Evolutionary conservation across 148 eudicot genomes (phyloP).

Genomic region (Cornus suecica): DNA sequence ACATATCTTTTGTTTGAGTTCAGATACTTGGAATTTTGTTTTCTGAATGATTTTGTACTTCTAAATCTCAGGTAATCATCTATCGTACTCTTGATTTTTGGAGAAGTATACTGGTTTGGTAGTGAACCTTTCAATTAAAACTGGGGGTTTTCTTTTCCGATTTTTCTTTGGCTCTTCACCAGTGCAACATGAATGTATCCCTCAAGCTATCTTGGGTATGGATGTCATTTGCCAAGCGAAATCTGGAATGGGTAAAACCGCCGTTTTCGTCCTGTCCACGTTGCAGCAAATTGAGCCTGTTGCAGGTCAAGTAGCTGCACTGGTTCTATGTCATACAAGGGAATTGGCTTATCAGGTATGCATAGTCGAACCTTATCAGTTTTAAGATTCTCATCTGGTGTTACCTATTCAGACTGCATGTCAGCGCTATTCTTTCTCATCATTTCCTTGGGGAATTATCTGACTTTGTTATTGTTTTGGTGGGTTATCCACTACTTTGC

Average conservation of each 20-base stretch:
- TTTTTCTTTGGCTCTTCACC: slow-evolving; percentile 55
- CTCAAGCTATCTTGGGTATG: slow-evolving; percentile 76
- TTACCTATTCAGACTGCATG: not conserved
- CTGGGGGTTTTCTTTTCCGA: slow-evolving; percentile 45
- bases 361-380: no score
- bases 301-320: slow-evolving; percentile 69
- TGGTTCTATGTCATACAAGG: slow-evolving; percentile 62
- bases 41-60: not conserved
- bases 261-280: slow-evolving; percentile 64
- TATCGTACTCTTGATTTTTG: slow-evolving; percentile 35
- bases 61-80: slow-evolving; percentile 40
- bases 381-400: not conserved
- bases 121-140: slow-evolving; percentile 52
- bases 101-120: slow-evolving; percentile 46
- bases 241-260: slow-evolving; percentile 78
- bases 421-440: not conserved
- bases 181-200: slow-evolving; percentile 76
- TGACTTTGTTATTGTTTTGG: not conserved
- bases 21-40: not conserved
- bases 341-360: slow-evolving; percentile 66
- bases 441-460: not conserved
- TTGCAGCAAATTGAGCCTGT: slow-evolving; percentile 69
- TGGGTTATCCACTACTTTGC: not conserved
- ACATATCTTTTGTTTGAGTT: not conserved
- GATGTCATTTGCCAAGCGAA: slow-evolving; percentile 77